Evolutionary conservation across 148 eudicot genomes (phyloP).

Genomic region (Cornus controversa): DNA sequence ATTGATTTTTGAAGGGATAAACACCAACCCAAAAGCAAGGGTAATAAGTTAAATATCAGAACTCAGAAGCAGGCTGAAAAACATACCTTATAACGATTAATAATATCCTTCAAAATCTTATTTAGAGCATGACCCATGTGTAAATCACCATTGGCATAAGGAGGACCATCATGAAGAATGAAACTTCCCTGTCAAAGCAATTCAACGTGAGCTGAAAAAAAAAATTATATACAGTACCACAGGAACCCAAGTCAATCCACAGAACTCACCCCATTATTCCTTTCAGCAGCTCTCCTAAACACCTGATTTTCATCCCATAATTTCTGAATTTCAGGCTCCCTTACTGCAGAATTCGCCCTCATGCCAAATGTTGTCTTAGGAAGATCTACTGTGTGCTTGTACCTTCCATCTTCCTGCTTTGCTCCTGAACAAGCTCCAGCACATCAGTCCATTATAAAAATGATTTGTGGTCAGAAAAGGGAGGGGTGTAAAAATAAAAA

Average conservation of each 20-base stretch:
- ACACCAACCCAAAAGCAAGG: neutral
- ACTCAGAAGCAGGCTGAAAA: neutral
- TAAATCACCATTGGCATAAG: constrained; percentile 97
- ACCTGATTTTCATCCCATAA: constrained; percentile 95
- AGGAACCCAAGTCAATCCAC: neutral
- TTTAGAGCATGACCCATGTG: constrained; percentile 98
- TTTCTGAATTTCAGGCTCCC: constrained; percentile 98
- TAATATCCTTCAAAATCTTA: constrained; percentile 93
- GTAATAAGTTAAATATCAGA: neutral
- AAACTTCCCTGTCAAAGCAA: constrained; percentile 65
- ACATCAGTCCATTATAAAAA: constrained; percentile 11
- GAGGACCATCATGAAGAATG: constrained; percentile 98
- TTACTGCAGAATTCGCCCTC: constrained; percentile 85
- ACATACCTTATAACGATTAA: constrained; percentile 76
- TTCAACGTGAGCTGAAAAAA: constrained; percentile 21
- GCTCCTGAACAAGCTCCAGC: constrained; percentile 33
- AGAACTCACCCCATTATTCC: constrained; percentile 72
- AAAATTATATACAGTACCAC: neutral
- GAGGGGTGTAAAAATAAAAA: neutral
- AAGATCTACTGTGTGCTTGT: constrained; percentile 87
- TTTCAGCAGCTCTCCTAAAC: constrained; percentile 62
- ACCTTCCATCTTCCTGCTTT: constrained; percentile 85
- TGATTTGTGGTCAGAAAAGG: neutral
- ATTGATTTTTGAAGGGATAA: neutral
- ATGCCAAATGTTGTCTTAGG: constrained; percentile 89